Conservation (phyloP, 2,329 filamentous ascomycete species). For the Cadophora luteo-olivacea region DNA sequence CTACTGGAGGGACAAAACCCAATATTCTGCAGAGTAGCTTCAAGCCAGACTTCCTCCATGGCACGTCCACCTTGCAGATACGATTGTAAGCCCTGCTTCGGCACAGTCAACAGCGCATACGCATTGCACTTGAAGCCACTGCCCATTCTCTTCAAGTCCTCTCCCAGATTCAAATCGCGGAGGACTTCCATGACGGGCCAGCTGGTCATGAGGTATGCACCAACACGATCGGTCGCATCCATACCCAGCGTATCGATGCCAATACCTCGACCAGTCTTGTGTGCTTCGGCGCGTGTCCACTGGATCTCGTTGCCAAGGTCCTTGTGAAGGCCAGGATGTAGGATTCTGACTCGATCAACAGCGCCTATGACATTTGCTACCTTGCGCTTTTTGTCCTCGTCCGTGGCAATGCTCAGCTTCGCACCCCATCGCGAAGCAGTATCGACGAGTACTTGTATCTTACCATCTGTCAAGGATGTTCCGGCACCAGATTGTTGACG, state of each 20-base stretch:
- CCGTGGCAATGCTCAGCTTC: neutral
- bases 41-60: neutral
- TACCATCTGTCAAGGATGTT: neutral
- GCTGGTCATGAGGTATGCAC: neutral
- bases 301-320: neutral
- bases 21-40: neutral
- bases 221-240: neutral
- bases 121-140: neutral
- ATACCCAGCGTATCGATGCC: neutral
- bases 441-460: neutral
- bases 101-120: neutral
- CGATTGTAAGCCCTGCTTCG: neutral
- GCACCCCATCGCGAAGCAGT: neutral
- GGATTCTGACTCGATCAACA: neutral
- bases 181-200: neutral
- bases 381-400: neutral
- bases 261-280: neutral
- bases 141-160: neutral
- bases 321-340: neutral
- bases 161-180: neutral
- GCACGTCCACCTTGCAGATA: neutral
- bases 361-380: neutral
- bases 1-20: neutral
- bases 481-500: neutral
- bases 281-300: neutral